These are phyloP conservation scores for Oryza longistaminata DNA, from an alignment of 176 grass and related monocot species.

Conservation along the genomic window DNA sequence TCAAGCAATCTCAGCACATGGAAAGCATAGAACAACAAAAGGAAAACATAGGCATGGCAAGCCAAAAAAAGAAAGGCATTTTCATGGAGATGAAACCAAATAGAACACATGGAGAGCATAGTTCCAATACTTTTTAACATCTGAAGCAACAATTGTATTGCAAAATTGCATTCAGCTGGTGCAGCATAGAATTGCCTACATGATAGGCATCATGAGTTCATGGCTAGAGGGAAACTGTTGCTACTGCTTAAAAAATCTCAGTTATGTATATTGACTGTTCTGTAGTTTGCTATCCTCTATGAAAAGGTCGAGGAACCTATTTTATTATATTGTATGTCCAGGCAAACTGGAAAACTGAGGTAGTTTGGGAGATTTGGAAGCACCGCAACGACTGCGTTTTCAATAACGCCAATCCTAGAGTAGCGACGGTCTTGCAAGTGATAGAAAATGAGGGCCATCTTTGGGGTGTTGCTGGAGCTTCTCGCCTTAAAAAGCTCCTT, in stretches of 20 bases:
- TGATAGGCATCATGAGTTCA: background rate
- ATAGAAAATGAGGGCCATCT: no score
- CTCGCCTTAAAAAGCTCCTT: no score
- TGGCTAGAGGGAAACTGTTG: background rate
- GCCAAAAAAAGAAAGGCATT: no score
- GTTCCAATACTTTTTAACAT: conserved; percentile 8
- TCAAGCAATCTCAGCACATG: background rate
- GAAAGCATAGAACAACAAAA: background rate
- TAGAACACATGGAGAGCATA: no score
- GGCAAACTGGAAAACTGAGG: background rate
- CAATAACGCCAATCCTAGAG: no score
- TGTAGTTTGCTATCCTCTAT: conserved; percentile 16
- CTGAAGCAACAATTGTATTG: background rate
- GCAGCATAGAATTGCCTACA: background rate
- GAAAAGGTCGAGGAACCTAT: background rate
- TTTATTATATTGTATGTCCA: background rate
- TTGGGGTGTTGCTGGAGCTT: no score
- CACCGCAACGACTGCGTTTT: no score
- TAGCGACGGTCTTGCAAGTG: no score
- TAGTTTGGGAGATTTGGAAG: background rate
- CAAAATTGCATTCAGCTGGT: background rate
- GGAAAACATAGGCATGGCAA: background rate
- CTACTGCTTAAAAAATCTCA: background rate
- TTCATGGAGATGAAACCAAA: no score
- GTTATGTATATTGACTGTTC: conserved; percentile 15